These are phyloP conservation scores for Fragaria nilgerrensis DNA, from an alignment of 306 rosid species.

Conservation along the genomic window DNA sequence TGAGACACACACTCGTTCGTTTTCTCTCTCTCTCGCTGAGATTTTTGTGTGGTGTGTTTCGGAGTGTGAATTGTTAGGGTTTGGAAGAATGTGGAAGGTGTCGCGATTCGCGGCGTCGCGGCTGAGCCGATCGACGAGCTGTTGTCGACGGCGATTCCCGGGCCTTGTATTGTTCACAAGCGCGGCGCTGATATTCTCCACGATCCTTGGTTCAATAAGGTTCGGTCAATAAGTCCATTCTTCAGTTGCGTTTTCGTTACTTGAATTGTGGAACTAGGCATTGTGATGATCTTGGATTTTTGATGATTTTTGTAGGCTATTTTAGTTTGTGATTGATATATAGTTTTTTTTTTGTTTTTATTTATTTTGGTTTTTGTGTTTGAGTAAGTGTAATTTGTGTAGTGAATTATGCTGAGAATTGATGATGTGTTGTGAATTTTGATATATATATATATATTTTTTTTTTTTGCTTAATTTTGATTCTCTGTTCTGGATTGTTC, in stretches of 20 bases:
- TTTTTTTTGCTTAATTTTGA: neutral
- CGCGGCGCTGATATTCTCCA: conserved; percentile 99
- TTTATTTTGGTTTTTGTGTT: neutral
- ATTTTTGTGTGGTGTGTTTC: conserved; percentile 1
- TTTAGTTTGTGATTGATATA: neutral
- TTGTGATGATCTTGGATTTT: neutral
- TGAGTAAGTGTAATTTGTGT: neutral
- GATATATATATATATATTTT: no score
- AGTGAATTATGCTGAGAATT: neutral
- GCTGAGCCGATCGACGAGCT: conserved; percentile 51
- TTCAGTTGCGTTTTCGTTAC: neutral
- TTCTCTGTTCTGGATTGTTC: conserved; percentile 15
- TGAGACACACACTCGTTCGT: no score
- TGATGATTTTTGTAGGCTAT: neutral
- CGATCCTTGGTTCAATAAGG: conserved; percentile 99
- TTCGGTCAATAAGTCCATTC: conserved; percentile 10
- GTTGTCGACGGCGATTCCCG: conserved; percentile 80
- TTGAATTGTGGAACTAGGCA: neutral
- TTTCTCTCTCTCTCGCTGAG: neutral
- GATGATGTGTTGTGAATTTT: neutral
- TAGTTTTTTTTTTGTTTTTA: neutral
- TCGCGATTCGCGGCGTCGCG: conserved; percentile 59
- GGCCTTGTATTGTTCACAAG: conserved; percentile 91
- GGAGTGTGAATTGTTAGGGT: neutral
- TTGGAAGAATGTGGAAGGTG: conserved; percentile 69